Evolutionary conservation across 2,329 filamentous ascomycete species (phyloP).

Genomic region (Trichoderma sp.): DNA sequence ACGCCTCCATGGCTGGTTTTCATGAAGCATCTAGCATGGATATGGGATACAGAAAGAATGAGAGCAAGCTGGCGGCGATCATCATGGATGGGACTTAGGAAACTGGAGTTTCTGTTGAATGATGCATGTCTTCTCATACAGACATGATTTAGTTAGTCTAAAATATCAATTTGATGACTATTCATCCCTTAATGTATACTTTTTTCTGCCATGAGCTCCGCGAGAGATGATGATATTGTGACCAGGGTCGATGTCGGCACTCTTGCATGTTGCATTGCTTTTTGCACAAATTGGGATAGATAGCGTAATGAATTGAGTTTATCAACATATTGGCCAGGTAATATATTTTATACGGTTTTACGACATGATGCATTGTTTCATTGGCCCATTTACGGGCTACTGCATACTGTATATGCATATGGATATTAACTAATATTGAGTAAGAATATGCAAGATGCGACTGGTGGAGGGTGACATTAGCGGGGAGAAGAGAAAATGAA

Average conservation of each 20-base stretch:
- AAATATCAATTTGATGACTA: conserved; percentile 5
- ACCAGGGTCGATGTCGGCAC: background rate
- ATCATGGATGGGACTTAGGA: background rate
- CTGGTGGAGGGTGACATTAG: conserved; percentile 6
- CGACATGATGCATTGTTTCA: background rate
- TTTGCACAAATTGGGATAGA: background rate
- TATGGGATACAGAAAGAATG: conserved; percentile 7
- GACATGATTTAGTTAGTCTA: background rate
- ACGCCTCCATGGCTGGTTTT: conserved; percentile 10
- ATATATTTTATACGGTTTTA: background rate
- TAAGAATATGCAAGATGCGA: conserved; percentile 11
- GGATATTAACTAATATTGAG: background rate
- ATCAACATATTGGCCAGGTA: background rate
- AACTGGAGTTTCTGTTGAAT: background rate
- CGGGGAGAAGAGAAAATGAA: background rate
- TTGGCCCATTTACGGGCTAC: background rate
- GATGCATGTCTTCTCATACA: background rate
- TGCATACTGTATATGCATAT: background rate
- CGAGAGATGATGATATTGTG: background rate
- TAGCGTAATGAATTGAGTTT: background rate
- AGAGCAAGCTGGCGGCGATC: background rate
- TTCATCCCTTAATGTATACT: background rate
- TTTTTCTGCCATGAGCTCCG: background rate
- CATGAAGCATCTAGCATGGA: conserved; percentile 12
- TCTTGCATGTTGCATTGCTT: background rate